Base-by-base conservation (phyloP, 129 eudicot genomes). In the Oenanthe sinensis region DNA sequence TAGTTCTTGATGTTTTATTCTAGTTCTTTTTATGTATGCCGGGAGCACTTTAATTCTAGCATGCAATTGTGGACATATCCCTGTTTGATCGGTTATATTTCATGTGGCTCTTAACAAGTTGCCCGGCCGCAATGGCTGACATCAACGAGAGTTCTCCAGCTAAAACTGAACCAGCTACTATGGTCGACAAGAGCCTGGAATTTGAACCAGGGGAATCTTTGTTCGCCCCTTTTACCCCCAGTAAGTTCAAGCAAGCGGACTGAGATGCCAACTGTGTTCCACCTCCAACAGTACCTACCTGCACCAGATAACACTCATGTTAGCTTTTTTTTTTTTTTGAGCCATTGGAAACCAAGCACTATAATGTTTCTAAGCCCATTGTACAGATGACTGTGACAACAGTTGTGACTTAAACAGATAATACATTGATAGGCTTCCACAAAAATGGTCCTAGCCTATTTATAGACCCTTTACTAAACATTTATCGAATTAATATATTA, bases 231-330 rank as follows among this genome's bases (percentile, higher is more conserved):
- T 88, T 90, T 58, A 90, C 92, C 62, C 96, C 96, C 30, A 90
- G 84, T 80, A 90, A 79, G 87, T 90, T 90, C 75, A 90, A 77
- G 81, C 96, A 90, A 60, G 96, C 96, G 78, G 96, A 87, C 72
- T 90, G 96, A 52, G 96, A 90, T 79, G 92, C 89, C 40, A 90
- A 81, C 67, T 90, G 92, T 47, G 96, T 90, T 52, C 96, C 96
- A 42, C 96, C 96, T 71, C 92, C 96, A 63, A 90, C 90, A 26
- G 92, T 90, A 5, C 92, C 96, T 69, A 90, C 89, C 96, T 90
- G 88, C 74, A 63, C 60, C 60, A 52, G 9, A 19, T 17, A 52
- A 19, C 60, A 49, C 55, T 16, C 20, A 49, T 4, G 2, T 52
- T 19, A 52, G n/a, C n/a, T 17, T 6, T 7, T 52, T 1, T 12